phyloP scores from a whole-genome alignment of 139 green algal genomes.

The Chara braunii region DNA sequence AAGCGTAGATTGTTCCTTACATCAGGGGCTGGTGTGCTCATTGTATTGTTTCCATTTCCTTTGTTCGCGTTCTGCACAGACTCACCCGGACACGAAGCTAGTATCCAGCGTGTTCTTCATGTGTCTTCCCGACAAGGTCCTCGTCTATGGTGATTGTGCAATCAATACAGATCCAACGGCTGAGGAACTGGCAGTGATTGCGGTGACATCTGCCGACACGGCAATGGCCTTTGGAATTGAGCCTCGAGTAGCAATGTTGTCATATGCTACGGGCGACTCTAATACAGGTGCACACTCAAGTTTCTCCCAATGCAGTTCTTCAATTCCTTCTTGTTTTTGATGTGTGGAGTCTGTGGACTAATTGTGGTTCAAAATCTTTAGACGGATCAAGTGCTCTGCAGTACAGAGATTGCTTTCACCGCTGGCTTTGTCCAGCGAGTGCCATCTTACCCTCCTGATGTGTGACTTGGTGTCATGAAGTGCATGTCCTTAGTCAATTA shows the following conservation, averaged over 20 bases:
- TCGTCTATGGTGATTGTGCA: conserved; percentile 85
- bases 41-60: too few relatives aligned
- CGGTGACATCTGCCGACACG: conserved; percentile 63
- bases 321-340: too few relatives aligned
- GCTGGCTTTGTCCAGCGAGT: too few relatives aligned
- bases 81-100: conserved; percentile 12
- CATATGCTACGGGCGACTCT: conserved; percentile 68
- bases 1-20: too few relatives aligned
- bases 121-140: conserved; percentile 78
- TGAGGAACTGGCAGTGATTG: conserved; percentile 72
- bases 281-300: conserved; percentile 17
- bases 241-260: conserved; percentile 80
- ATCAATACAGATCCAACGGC: conserved; percentile 72
- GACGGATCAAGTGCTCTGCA: too few relatives aligned
- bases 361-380: too few relatives aligned
- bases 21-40: too few relatives aligned
- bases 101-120: conserved; percentile 89
- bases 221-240: conserved; percentile 75
- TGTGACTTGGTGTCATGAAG: too few relatives aligned
- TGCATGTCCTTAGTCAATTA: too few relatives aligned
- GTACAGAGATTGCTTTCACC: too few relatives aligned
- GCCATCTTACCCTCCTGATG: too few relatives aligned
- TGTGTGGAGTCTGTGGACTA: too few relatives aligned
- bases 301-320: neutral
- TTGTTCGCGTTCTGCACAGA: conserved; percentile 35